Percentiles rank a stretch among this genome's conserved stretches.
Conservation (phyloP, 2,329 filamentous ascomycete species). For the Capronia coronata region DNA sequence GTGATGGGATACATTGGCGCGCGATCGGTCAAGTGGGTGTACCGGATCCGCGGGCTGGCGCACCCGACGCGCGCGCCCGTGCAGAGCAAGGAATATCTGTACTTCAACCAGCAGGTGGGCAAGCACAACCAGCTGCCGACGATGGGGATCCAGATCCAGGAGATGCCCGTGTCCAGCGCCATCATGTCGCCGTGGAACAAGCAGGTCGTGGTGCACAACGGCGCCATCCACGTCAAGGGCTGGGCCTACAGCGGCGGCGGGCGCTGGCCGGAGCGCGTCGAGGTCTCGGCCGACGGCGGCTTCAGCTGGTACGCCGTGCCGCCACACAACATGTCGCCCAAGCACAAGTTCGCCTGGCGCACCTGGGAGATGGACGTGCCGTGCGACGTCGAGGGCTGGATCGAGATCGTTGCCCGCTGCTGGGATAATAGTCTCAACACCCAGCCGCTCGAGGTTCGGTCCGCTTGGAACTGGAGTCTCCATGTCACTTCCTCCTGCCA, state of each 20-base stretch:
- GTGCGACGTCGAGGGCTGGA: slow-evolving; percentile 56
- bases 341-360: slow-evolving; percentile 59
- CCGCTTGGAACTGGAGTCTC: slow-evolving; percentile 46
- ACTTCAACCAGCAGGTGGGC: slow-evolving; percentile 62
- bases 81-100: slow-evolving; percentile 60
- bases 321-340: slow-evolving; percentile 53
- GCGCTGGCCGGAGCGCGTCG: slow-evolving; percentile 56
- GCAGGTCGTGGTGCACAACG: slow-evolving; percentile 54
- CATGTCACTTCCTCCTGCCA: slow-evolving; percentile 38
- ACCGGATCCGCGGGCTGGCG: slow-evolving; percentile 55
- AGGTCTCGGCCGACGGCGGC: slow-evolving; percentile 58
- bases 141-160: slow-evolving; percentile 61
- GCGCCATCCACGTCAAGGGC: slow-evolving; percentile 54
- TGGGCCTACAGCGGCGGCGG: slow-evolving; percentile 57
- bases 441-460: slow-evolving; percentile 50
- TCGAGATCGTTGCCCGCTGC: slow-evolving; percentile 53
- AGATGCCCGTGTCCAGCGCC: slow-evolving; percentile 63
- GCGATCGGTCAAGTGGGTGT: slow-evolving; percentile 53
- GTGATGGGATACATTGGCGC: slow-evolving; percentile 64
- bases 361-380: slow-evolving; percentile 59
- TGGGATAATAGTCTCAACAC: slow-evolving; percentile 60
- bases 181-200: slow-evolving; percentile 60
- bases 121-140: slow-evolving; percentile 58
- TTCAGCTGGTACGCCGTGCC: slow-evolving; percentile 60
- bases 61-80: slow-evolving; percentile 54